These are phyloP conservation scores for Citrus reticulata DNA, from an alignment of 345 rosid genomes.

Conservation along the genomic window DNA sequence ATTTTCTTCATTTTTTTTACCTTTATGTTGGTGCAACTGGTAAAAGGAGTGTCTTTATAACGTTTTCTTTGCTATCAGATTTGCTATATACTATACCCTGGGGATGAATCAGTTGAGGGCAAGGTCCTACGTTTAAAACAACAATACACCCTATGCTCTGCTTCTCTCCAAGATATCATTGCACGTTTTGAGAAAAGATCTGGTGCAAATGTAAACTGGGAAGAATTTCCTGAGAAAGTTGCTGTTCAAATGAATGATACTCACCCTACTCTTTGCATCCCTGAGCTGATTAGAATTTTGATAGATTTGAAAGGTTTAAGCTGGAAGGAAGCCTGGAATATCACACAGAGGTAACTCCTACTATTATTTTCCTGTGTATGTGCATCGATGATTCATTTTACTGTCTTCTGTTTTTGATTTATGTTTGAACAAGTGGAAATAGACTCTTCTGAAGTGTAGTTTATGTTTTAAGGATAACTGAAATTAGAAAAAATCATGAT, in stretches of 20 bases:
- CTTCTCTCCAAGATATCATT: conserved; percentile 77
- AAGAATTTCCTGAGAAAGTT: conserved; percentile 72
- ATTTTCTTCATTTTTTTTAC: background rate
- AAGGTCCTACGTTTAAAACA: conserved; percentile 79
- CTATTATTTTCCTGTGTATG: background rate
- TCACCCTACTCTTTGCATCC: conserved; percentile 81
- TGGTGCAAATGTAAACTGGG: conserved; percentile 59
- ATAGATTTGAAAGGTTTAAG: conserved; percentile 68
- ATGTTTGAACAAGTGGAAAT: background rate
- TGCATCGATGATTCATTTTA: background rate
- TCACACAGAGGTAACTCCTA: conserved; percentile 56
- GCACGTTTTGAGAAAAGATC: conserved; percentile 70
- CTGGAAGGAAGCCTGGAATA: conserved; percentile 76
- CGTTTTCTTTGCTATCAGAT: conserved; percentile 34
- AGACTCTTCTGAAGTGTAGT: background rate
- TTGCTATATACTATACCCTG: conserved; percentile 74
- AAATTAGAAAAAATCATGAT: background rate
- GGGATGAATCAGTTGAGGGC: conserved; percentile 77
- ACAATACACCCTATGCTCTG: conserved; percentile 80
- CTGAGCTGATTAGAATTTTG: conserved; percentile 71
- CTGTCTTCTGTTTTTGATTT: background rate
- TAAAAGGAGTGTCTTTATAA: background rate
- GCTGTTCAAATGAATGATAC: conserved; percentile 87
- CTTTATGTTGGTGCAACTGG: background rate
- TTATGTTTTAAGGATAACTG: background rate